These are phyloP conservation scores for Neltuma alba DNA, from an alignment of 306 rosid species.

Conservation along the genomic window DNA sequence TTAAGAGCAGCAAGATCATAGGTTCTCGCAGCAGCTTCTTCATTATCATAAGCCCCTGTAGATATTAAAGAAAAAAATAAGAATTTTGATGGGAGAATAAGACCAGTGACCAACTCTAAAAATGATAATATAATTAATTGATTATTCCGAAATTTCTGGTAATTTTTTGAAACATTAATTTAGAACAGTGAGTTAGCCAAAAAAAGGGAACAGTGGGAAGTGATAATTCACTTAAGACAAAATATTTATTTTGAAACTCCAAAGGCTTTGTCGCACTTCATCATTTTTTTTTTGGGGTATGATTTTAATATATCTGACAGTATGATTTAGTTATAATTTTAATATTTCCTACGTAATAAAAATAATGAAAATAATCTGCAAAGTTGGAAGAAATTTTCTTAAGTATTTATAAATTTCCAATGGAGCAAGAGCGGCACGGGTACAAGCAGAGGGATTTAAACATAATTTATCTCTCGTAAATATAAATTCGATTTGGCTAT, in stretches of 20 bases:
- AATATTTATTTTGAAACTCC: neutral
- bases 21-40: slow-evolving; percentile 90
- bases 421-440: too few species aligned
- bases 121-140: neutral
- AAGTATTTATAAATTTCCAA: too few species aligned
- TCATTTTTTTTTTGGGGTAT: neutral
- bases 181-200: neutral
- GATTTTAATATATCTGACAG: neutral
- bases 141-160: neutral
- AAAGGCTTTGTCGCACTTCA: neutral
- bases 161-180: neutral
- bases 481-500: too few species aligned
- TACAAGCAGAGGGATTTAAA: neutral
- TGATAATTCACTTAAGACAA: neutral
- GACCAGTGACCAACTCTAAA: slow-evolving; percentile 17
- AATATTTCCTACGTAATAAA: neutral
- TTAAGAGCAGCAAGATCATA: slow-evolving; percentile 97
- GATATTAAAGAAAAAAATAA: neutral
- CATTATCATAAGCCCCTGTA: slow-evolving; percentile 84
- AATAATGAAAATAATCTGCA: neutral
- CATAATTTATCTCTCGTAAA: neutral
- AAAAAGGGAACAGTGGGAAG: neutral
- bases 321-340: neutral
- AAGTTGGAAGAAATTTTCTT: neutral
- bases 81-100: neutral